phyloP scores from a whole-genome alignment of 2,329 filamentous ascomycete species.

The Exserohilum rostratum region DNA sequence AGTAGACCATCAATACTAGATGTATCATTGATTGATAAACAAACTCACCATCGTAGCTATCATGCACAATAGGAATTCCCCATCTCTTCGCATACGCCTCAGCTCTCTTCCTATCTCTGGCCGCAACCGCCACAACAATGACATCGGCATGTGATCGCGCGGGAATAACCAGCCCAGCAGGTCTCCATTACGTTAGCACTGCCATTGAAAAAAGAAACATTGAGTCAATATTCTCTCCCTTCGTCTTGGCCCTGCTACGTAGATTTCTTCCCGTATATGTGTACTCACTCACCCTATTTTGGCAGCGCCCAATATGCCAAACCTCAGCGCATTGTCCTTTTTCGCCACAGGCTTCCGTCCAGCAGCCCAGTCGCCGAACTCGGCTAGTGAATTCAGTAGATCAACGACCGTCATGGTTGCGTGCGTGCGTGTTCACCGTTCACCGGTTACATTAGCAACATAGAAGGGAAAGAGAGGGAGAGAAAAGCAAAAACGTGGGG shows the following conservation, averaged over 20 bases:
- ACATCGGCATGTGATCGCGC: constrained; percentile 62
- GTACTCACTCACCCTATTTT: constrained; percentile 44
- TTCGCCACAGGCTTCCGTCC: constrained; percentile 15
- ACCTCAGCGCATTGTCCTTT: constrained; percentile 32
- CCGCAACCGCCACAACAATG: constrained; percentile 60
- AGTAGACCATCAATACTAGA: not conserved
- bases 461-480: not conserved
- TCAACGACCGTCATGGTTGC: not conserved
- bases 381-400: constrained; percentile 12
- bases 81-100: constrained; percentile 59
- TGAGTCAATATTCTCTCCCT: too few species aligned
- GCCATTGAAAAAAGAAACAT: too few species aligned
- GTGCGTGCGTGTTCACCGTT: too few species aligned
- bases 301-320: constrained; percentile 47
- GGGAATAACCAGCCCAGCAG: constrained; percentile 54
- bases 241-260: too few species aligned
- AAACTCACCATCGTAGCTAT: constrained; percentile 56
- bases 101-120: constrained; percentile 57
- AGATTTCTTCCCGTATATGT: too few species aligned
- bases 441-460: too few species aligned
- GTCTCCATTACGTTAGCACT: constrained; percentile 34
- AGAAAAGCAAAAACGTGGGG: not conserved
- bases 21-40: too few species aligned
- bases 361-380: constrained; percentile 16
- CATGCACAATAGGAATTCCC: constrained; percentile 57